Base-by-base conservation (phyloP, 148 eudicot species). In the Camellia lanceoleosa region DNA sequence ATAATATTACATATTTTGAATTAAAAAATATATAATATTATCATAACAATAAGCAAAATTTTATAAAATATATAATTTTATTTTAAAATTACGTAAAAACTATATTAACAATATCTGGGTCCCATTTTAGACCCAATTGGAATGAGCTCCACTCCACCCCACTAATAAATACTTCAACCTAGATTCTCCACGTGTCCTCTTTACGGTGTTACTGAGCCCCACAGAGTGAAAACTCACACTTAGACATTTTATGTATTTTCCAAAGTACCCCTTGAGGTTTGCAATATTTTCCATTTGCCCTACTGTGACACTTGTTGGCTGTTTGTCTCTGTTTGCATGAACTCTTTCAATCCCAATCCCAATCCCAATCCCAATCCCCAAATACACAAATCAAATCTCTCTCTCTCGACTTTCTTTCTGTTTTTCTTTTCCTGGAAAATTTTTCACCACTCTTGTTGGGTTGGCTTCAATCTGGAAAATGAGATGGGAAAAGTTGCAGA, bases 401-500 rank as follows among this genome's bases (percentile, higher is more conserved):
- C 16, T 30, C 20, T 67, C 70, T 72, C 71, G 51, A 8, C 8
- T 11, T 56, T 56, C 60, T 47, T 41, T 43, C 42, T 13, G 9
- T 11, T 43, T 72, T 59, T 71, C n/a, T 64, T 66, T 46, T 52
- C 20, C 10, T 7, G 12, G 59, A 2, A 63, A 14, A 56, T 43
- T 69, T 71, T 68, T 14, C n/a, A 1, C 41, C 54, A 30, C 30
- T 55, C 51, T 18, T 56, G n/a, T 42, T 18, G 56, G 54, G 61
- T 55, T 23, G 60, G 12, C 14, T 58, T 7, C 18, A 73, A 65
- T 73, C 54, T 47, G 19, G 42, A 80, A 80, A 84, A 95, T 95
- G 97, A 95, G 90, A 65, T 95, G 98, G 98, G 93, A 90, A 66
- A 93, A 82, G 85, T 65, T 89, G 88, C 84, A 87, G 83, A 58